Evolutionary conservation across 2,329 filamentous ascomycete species (phyloP), one percentile per base, ranked within the genome.

Genomic region (Diaporthe aspalathi): DNA sequence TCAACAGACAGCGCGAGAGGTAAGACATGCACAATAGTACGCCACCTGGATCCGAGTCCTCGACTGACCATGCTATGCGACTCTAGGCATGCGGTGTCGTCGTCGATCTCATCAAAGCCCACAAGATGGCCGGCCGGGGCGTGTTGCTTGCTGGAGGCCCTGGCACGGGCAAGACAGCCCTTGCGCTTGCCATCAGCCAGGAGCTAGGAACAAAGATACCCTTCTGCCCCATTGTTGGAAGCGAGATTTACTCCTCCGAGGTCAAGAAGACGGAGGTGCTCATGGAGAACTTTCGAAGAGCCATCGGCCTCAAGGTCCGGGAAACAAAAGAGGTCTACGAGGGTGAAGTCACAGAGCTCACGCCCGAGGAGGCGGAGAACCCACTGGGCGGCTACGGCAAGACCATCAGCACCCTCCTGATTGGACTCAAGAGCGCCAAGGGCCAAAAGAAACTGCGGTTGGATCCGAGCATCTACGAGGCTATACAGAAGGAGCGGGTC

Each of bases 261-360:
- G 95, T 99, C 74, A 99, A 99, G 90, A 99, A 99, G 90, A 99
- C 96, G 63, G 96, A 99, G 83, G 93, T 97, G 76, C 85, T 99
- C 80, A 98, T 98, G 96, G 96, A 99, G 87, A 98, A 98, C 85
- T 99, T 99, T 83, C 90, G 96, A 80, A 89, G 96, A 80, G 96
- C 96, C 72, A 99, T 99, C 81, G 96, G 95, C 43, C 88, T 99
- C 76, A 95, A 97, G 80, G 96, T 99, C 76, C 94, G 96, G 78
- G 96, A 99, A 87, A 98, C 95, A 67, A 99, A 99, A 84, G 96
- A 99, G 84, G 95, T 99, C 72, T 99, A 98, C 84, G 96, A 99
- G 84, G 96, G 96, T 80, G 96, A 99, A 84, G 96, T 99, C 70
- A 98, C 94, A 75, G 96, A 99, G 83, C 90, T 99, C 76, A 97